phyloP scores from a whole-genome alignment of 148 eudicot species.

The Amaranthus cruentus region DNA sequence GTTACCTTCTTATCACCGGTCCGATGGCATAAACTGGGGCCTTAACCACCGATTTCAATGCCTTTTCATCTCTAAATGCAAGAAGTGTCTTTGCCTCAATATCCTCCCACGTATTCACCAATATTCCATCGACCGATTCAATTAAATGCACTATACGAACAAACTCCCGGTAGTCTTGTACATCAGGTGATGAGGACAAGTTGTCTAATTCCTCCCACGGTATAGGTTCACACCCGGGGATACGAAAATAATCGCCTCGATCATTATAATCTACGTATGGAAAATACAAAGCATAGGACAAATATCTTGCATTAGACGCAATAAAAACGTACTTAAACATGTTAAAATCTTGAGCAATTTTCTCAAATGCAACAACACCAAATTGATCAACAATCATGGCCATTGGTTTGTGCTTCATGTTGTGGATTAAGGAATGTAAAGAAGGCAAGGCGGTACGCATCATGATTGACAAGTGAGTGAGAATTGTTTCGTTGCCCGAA shows the following conservation, averaged over 20 bases:
- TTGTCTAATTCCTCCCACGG: constrained; percentile 27
- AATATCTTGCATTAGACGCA: constrained; percentile 30
- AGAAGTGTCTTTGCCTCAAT: constrained; percentile 33
- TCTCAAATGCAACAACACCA: constrained; percentile 32
- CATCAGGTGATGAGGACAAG: constrained; percentile 4
- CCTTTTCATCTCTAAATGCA: constrained; percentile 28
- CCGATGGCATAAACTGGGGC: constrained; percentile 41
- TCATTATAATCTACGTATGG: constrained; percentile 28
- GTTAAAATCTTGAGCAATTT: constrained; percentile 31
- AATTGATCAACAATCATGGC: constrained; percentile 50
- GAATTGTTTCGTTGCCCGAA: background rate
- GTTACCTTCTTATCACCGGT: constrained; percentile 25
- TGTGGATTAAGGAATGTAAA: constrained; percentile 26
- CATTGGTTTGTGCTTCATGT: constrained; percentile 22
- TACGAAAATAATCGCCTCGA: constrained; percentile 30
- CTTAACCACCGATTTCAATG: constrained; percentile 20
- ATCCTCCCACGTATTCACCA: constrained; percentile 44
- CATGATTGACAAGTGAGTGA: constrained; percentile 26
- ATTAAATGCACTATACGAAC: constrained; percentile 18
- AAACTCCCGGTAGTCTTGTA: constrained; percentile 15
- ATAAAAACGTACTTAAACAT: constrained; percentile 39
- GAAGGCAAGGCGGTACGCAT: constrained; percentile 25
- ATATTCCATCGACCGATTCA: constrained; percentile 30
- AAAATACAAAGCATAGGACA: constrained; percentile 32
- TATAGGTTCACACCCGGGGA: constrained; percentile 47